Base-by-base conservation (phyloP, 768 basidiomycete species). In the Porphyrellus cyaneotinctus region DNA sequence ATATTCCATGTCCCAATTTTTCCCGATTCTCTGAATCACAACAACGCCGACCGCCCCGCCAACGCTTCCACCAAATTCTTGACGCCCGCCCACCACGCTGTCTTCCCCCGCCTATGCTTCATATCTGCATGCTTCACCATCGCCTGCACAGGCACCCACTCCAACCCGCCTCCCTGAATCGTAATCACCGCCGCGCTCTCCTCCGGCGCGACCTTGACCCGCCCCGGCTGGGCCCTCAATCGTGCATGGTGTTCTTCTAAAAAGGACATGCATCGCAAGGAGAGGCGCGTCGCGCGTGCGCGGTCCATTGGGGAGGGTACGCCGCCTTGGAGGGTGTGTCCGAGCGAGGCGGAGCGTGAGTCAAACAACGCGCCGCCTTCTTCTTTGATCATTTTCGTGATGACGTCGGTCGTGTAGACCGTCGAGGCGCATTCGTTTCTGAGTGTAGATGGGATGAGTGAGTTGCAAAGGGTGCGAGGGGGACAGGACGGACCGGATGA, bases 281-380 rank as follows among this genome's bases (percentile, higher is more conserved):
- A 84, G 39, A 97, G 80, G 30, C 97, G 87, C 8, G 88, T 86
- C 4, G 92, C 97, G 24, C 92, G 88, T 0, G 88, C 84, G 46
- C 95, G 90, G 73, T 98, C 97, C 61, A 91, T 79, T 0, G 97
- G 97, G 1, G 95, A 97, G 6, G 97, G 97, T 17, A 92, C 84
- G 3, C 94, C 94, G 9, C 97, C 97, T 64, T 99, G 97, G 3
- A 99, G 75, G 6, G 95, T 98, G 73, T 99, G 97, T 15, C 97
- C 97, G 18, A 99, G 82, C 1, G 92, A 88, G n/a, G 95, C 97
- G 18, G 85, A 89, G 43, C 97, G 87, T 18, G 97, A 84, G 72
- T 99, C 97, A 65, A 98, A 99, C 22, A 97, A 76, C 6, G 77
- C 57, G 23, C 85, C 85, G n/a, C 97, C 97, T 71, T 98, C 95